Base-by-base conservation (phyloP, 2,329 filamentous ascomycete species). In the Penicillium sp. region DNA sequence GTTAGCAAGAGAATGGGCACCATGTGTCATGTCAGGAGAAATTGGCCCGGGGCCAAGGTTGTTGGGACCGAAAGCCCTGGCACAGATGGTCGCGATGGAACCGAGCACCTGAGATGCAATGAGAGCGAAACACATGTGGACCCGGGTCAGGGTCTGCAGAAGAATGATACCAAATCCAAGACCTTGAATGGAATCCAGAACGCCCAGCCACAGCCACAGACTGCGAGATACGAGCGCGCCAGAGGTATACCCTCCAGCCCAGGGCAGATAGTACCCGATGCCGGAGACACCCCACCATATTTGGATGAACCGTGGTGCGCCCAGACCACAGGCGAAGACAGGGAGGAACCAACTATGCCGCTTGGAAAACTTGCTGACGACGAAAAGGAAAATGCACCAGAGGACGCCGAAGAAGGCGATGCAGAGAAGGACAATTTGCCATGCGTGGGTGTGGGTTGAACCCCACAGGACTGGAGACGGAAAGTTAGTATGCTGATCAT, bases 81-180 rank as follows among this genome's bases (percentile, higher is more conserved):
- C 84, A 23, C 83, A 76, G 42, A 88, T 87, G 1, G 85, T 88
- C 6, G 81, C 82, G 13, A 82, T 70, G 7, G 81, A 82, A 23
- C 85, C 85, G 23, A 88, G 66, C 7, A 86, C 79, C 69, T 88
- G 85, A 2, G 84, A 84, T 2, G 65, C 70, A 40, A 85, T 77
- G 23, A 88, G 74, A 0, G 84, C 82, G 59, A 84, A 85, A 47
- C 81, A 78, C 57, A 87, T 84, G 65, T 88, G 85, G 61, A 86
- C 78, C 23, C 85, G 75, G 0, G 84, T 87, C 58, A 86, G 70
- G 0, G 84, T 87, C 65, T 86, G 83, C 36, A 88, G 71, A 10
- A 88, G 75, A 49, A 88, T 83, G 83, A 87, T 87, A 57, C 85
- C 85, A 51, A 88, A 81, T 4, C 85, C 85, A 3, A 87, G 81